phyloP scores from a whole-genome alignment of 2,329 filamentous ascomycete genomes.

The Colletotrichum sansevieriae region DNA sequence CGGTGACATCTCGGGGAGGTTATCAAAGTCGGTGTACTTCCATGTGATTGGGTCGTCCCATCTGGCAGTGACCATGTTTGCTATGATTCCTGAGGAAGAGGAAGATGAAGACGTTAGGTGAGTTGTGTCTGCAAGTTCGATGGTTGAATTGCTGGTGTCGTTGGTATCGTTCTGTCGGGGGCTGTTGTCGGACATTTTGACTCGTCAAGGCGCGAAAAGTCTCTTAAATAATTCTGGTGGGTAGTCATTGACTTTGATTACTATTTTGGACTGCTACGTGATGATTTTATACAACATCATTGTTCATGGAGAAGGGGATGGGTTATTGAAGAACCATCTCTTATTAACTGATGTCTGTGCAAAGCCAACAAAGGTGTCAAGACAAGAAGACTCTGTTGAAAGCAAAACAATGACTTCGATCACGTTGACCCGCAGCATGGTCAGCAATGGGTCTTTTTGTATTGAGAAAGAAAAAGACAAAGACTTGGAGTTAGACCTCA shows the following conservation, averaged over 20 bases:
- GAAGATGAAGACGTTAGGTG: neutral
- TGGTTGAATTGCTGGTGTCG: neutral
- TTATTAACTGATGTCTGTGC: no score
- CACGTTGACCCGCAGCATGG: no score
- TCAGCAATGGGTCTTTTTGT: no score
- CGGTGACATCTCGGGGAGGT: no score
- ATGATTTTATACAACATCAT: neutral
- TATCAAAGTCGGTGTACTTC: no score
- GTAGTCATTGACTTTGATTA: neutral
- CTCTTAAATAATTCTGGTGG: neutral
- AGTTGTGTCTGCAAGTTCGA: neutral
- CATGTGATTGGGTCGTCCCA: no score
- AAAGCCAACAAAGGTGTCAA: no score
- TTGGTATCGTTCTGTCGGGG: neutral
- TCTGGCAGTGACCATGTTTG: neutral
- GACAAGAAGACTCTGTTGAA: no score
- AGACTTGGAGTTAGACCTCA: no score
- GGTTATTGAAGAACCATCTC: neutral
- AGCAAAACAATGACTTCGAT: no score
- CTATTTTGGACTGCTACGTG: neutral
- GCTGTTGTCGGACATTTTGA: neutral
- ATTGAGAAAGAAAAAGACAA: no score
- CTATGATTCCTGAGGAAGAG: neutral
- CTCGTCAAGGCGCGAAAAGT: neutral
- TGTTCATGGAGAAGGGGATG: neutral